Evolutionary conservation across 768 basidiomycete genomes (phyloP), one percentile per base, ranked within the genome.

Genomic region (Suillus spraguei): DNA sequence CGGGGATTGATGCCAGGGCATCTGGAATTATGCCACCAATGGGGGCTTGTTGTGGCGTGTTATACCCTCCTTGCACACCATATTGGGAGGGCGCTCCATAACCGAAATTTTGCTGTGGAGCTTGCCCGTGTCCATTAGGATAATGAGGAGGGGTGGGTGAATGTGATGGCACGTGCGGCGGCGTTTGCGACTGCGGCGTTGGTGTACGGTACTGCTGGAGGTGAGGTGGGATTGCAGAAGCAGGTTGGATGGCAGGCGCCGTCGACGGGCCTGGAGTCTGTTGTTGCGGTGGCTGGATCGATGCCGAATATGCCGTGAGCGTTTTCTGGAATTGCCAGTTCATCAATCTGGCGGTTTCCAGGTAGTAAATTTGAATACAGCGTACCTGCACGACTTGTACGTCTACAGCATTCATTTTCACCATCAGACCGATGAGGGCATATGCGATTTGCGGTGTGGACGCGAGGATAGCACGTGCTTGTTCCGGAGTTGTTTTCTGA

Each of bases 401-500:
- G 58, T 91, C 86, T 42, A 92, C 81, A 0, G 88, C 89, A 62
- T 88, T 87, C 77, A 92, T 85, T 62, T 85, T 85, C 24, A 91
- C 90, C 90, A 92, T 91, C 42, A 92, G 83, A 0, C 83, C 82
- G 63, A 93, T 89, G 0, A 93, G 78, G 2, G 88, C 89, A 73
- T 91, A 92, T 0, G 90, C 86, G 62, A 93, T 91, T 60, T 87
- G 86, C 0, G 91, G 91, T 65, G 90, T 89, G 17, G 81, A 80
- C 66, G 89, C 88, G 49, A 93, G 79, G 68, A 93, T 90, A 38
- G 81, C 79, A 22, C 84, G 81, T 2, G 90, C 90, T 35, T 89
- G 86, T 32, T 83, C 83, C 36, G 90, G 87, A 0, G 89, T 88
- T 1, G 91, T 89, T 85, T 89, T 89, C 90, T 92, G 69, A 46